These are phyloP conservation scores for Trichoderma sp. DNA, from an alignment of 2,329 filamentous ascomycete genomes.

Conservation along the genomic window DNA sequence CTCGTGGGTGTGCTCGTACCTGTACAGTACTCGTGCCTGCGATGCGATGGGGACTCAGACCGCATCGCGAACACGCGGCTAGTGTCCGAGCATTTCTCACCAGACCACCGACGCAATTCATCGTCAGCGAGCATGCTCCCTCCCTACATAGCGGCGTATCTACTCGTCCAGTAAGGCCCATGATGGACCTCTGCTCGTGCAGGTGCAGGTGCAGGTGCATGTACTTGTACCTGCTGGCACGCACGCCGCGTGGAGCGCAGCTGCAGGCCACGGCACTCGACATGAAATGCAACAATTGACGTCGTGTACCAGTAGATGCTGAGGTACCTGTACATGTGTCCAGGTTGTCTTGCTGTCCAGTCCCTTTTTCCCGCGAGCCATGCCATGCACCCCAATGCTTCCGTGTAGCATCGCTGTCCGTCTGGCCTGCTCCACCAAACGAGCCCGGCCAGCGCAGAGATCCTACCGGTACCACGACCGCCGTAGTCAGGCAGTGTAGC, in stretches of 20 bases:
- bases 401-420: not conserved
- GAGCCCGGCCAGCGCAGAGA: not conserved
- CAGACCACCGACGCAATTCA: conserved; percentile 1
- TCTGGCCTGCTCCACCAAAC: not conserved
- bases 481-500: not conserved
- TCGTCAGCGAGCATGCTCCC: conserved; percentile 11
- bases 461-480: not conserved
- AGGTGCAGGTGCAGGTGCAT: not conserved
- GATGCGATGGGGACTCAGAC: not conserved
- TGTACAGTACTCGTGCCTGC: not conserved
- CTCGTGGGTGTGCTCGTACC: not conserved
- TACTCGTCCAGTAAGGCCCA: not conserved
- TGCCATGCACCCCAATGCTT: not conserved
- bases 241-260: not conserved
- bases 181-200: not conserved
- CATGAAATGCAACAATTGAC: not conserved
- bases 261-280: not conserved
- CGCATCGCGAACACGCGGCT: conserved; percentile 22
- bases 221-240: not conserved
- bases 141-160: not conserved
- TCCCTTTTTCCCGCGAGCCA: not conserved
- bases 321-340: not conserved
- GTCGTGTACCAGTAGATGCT: not conserved
- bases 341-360: not conserved
- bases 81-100: conserved; percentile 7